Conservation (phyloP, 1,139 yeast genomes). For the Suhomyces maxii region DNA sequence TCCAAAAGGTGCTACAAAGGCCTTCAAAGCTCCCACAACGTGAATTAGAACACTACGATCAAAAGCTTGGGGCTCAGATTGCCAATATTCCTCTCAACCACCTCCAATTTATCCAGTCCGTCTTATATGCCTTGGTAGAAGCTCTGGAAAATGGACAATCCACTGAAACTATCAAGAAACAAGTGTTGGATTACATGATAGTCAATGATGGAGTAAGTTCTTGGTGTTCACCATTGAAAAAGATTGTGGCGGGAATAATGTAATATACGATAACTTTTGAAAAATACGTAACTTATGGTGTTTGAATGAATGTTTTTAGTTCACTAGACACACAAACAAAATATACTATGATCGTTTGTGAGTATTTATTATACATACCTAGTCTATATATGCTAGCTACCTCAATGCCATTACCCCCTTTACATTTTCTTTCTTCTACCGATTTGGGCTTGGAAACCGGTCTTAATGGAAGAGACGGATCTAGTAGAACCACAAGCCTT, state of each 20-base stretch:
- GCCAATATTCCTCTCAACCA: slow-evolving; percentile 17
- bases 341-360: not conserved
- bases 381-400: not conserved
- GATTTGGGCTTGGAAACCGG: slow-evolving; percentile 98
- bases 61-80: slow-evolving; percentile 30
- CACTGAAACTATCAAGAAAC: slow-evolving; percentile 7
- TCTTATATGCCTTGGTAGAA: slow-evolving; percentile 1
- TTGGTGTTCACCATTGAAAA: slow-evolving; percentile 60
- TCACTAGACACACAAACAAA: not conserved
- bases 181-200: slow-evolving; percentile 49
- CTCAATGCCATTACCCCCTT: not conserved
- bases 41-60: slow-evolving; percentile 38
- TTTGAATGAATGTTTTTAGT: too few species aligned
- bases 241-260: slow-evolving; percentile 37
- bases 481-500: slow-evolving; percentile 97
- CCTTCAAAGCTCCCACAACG: slow-evolving; percentile 31
- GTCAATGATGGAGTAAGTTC: slow-evolving; percentile 50
- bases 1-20: slow-evolving; percentile 2
- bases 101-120: slow-evolving; percentile 18
- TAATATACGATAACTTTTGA: too few species aligned
- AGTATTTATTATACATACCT: not conserved
- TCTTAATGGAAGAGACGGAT: slow-evolving; percentile 95
- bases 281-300: too few species aligned
- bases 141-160: slow-evolving; percentile 14
- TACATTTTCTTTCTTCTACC: slow-evolving; percentile 67